These are phyloP conservation scores for Neltuma alba DNA, from an alignment of 306 rosid genomes.

Conservation along the genomic window DNA sequence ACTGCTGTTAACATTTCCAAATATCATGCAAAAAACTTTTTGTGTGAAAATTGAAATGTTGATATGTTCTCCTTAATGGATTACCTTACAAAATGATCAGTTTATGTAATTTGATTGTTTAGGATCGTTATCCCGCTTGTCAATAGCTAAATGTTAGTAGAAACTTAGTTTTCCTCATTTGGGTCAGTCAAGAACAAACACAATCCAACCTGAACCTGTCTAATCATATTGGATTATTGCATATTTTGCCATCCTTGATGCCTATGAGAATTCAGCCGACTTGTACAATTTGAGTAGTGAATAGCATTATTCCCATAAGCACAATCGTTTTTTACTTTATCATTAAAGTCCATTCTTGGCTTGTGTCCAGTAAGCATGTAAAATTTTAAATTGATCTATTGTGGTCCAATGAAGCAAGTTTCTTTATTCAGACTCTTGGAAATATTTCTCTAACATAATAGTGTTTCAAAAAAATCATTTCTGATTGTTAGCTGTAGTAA, in stretches of 20 bases:
- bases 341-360: background rate
- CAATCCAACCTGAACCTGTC: background rate
- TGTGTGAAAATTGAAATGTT: slow-evolving; percentile 10
- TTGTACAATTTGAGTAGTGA: background rate
- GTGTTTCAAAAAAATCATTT: background rate
- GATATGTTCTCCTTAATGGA: background rate
- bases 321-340: background rate
- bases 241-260: background rate
- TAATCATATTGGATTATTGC: too few relatives aligned
- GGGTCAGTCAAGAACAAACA: background rate
- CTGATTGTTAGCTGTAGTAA: slow-evolving; percentile 20
- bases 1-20: background rate
- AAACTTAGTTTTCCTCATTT: background rate
- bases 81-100: background rate
- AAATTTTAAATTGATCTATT: too few relatives aligned
- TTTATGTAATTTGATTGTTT: background rate
- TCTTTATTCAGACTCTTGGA: background rate
- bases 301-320: background rate
- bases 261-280: background rate
- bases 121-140: background rate
- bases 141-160: background rate
- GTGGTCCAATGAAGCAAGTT: too few relatives aligned
- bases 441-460: background rate
- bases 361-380: background rate
- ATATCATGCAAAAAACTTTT: background rate